Conservation (phyloP, 768 basidiomycete genomes). For the Leccinum sublutescens region DNA sequence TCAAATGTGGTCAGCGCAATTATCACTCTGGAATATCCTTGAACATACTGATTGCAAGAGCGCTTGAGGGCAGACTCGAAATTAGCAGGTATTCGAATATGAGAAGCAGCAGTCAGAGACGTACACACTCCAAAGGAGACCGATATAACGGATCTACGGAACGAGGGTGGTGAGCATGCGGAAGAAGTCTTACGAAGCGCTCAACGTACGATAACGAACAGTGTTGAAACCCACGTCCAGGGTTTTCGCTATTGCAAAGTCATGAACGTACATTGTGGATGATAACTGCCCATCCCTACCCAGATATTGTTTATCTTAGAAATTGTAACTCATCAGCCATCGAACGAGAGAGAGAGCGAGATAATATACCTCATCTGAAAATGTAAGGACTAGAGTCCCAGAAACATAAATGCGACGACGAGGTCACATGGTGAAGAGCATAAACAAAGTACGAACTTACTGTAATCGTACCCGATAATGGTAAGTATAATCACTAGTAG, state of each 20-base stretch:
- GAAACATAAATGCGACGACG: neutral
- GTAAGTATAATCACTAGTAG: slow-evolving; percentile 5
- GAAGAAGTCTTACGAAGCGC: neutral
- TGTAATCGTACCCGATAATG: slow-evolving; percentile 16
- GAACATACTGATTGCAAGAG: neutral
- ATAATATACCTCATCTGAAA: slow-evolving; percentile 11
- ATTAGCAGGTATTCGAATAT: neutral
- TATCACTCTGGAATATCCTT: neutral
- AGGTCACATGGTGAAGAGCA: neutral
- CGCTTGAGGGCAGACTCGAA: neutral
- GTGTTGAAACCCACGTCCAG: neutral
- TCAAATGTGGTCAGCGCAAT: neutral
- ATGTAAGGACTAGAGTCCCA: slow-evolving; percentile 10
- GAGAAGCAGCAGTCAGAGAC: neutral
- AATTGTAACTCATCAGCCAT: neutral
- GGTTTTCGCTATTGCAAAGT: neutral
- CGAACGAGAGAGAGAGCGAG: neutral
- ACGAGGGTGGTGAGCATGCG: neutral
- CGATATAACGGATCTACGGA: neutral
- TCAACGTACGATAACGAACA: neutral
- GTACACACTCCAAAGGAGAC: neutral
- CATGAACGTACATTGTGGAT: neutral
- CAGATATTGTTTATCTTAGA: slow-evolving; percentile 7
- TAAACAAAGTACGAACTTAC: neutral
- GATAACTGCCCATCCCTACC: neutral